Conservation (phyloP, 2,329 filamentous ascomycete species). For the Aspergillus transmontanensis region DNA sequence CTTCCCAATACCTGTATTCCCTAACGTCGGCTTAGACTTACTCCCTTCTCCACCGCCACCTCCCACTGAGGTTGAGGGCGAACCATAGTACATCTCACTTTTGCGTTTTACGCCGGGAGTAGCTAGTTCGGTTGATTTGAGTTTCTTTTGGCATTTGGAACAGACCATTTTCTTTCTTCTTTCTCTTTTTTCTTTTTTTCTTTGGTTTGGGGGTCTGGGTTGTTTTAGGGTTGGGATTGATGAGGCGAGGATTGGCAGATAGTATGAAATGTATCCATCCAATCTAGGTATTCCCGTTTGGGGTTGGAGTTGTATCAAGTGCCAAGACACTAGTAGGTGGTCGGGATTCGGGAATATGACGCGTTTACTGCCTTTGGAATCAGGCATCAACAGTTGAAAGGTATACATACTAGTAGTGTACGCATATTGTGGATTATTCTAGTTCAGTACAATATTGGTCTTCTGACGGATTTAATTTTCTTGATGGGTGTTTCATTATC, state of each 20-base stretch:
- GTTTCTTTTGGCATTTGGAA: slow-evolving; percentile 64
- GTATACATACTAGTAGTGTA: too few species aligned
- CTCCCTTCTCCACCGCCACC: slow-evolving; percentile 32
- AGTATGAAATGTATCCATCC: background rate
- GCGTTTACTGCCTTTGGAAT: background rate
- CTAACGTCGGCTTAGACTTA: slow-evolving; percentile 53
- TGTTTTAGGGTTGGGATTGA: background rate
- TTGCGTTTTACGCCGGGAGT: slow-evolving; percentile 69
- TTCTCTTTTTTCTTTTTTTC: background rate
- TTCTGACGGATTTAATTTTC: background rate
- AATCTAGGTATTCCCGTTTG: background rate
- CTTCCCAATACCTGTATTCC: slow-evolving; percentile 62
- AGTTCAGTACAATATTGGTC: background rate
- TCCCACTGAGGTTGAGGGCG: slow-evolving; percentile 46
- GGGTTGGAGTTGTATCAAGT: background rate
- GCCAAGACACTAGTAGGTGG: background rate
- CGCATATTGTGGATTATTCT: background rate
- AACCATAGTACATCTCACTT: slow-evolving; percentile 67
- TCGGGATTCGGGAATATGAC: background rate
- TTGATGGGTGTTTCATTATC: background rate
- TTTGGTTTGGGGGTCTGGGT: background rate
- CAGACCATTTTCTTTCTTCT: slow-evolving; percentile 57
- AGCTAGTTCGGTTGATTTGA: slow-evolving; percentile 62
- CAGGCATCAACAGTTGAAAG: background rate
- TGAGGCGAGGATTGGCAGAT: background rate